Conservation (phyloP, 1,284 basidiomycete genomes). For the Inonotus hispidus region DNA sequence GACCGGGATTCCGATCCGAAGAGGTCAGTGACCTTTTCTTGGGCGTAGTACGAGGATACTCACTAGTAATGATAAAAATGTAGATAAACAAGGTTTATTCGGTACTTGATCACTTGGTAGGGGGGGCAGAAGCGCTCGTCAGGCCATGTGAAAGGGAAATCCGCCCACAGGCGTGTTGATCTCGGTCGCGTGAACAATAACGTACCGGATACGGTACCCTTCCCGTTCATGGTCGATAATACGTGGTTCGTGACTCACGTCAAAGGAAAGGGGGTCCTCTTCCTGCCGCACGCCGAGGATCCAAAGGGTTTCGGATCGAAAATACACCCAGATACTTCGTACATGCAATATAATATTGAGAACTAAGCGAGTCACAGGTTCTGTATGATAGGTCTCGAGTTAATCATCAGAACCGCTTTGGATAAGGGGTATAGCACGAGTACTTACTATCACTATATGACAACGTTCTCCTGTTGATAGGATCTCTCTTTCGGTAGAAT, state of each 20-base stretch:
- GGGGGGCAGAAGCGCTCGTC: neutral
- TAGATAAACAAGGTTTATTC: neutral
- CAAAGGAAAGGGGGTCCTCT: neutral
- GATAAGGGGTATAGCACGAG: neutral
- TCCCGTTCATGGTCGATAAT: slow-evolving; percentile 5
- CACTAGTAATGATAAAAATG: neutral
- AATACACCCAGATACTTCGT: neutral
- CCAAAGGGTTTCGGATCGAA: slow-evolving; percentile 6
- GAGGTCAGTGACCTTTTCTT: neutral
- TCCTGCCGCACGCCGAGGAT: neutral
- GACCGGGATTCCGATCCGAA: neutral
- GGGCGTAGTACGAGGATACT: neutral
- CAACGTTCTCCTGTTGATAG: neutral
- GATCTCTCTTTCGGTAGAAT: neutral
- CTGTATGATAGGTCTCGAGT: too few relatives aligned
- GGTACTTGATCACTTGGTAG: neutral
- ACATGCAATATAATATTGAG: too few relatives aligned
- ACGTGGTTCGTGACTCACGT: too few relatives aligned
- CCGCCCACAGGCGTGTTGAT: neutral
- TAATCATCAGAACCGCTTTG: too few relatives aligned
- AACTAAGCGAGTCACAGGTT: neutral
- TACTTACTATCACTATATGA: neutral
- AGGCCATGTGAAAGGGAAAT: too few relatives aligned
- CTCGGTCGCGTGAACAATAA: neutral
- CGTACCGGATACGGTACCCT: neutral